Conservation (phyloP, 495 filamentous ascomycete species). For the Viridothelium virens region DNA sequence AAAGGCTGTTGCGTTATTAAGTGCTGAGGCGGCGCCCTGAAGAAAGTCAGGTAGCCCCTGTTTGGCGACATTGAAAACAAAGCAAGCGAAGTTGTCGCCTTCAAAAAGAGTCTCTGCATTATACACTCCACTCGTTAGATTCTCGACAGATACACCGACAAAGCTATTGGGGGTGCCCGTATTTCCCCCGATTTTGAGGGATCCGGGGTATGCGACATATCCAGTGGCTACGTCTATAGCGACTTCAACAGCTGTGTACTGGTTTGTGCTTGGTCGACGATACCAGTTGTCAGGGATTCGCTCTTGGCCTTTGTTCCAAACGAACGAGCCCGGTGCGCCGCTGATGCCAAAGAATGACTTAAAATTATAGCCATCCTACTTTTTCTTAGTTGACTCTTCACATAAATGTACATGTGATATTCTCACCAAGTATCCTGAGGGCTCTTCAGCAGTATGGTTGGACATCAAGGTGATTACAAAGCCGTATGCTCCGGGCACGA, state of each 20-base stretch:
- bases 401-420: not conserved
- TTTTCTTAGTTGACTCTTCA: not conserved
- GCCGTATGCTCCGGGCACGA: constrained; percentile 17
- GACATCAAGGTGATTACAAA: constrained; percentile 29
- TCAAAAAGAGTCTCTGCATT: constrained; percentile 23
- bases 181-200: constrained; percentile 49
- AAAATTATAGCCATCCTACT: constrained; percentile 15
- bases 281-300: constrained; percentile 52
- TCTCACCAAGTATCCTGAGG: constrained; percentile 25
- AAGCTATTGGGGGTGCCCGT: constrained; percentile 49
- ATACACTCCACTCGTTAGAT: constrained; percentile 38
- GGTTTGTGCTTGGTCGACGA: constrained; percentile 39
- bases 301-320: constrained; percentile 23
- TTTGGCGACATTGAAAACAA: constrained; percentile 20
- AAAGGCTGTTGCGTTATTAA: constrained; percentile 15
- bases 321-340: constrained; percentile 22
- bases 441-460: constrained; percentile 29
- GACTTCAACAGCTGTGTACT: constrained; percentile 37
- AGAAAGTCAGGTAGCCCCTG: constrained; percentile 17
- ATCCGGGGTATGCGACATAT: constrained; percentile 25
- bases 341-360: constrained; percentile 24
- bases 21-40: constrained; percentile 10
- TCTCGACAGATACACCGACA: constrained; percentile 41
- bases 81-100: constrained; percentile 23
- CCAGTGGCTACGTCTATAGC: constrained; percentile 34